Evolutionary conservation across 1,139 yeast genomes (phyloP), one percentile per base, ranked within the genome.

Genomic region (Saccharomycopsis hybrid): DNA sequence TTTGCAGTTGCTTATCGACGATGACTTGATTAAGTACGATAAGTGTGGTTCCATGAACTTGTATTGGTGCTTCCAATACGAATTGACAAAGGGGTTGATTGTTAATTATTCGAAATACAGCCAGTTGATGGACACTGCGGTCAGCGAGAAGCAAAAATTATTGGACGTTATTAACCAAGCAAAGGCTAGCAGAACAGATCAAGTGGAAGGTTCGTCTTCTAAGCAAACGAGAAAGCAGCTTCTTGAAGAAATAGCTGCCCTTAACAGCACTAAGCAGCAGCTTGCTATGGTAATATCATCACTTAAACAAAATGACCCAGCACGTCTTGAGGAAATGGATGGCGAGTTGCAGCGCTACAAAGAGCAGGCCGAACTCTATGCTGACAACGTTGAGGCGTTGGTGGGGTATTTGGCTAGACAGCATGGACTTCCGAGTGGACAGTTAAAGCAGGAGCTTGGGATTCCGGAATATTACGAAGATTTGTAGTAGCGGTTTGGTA

Each of bases 1-100:
- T 4, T 60, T 77, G 8, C 72, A 71, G 47, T 59, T 61, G 11
- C 65, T 77, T 53, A 62, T 76, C 4, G 80, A 76, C 55, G 73
- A 70, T 44, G 77, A 73, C 41, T 58, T 76, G 38, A 67, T 78
- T 5, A 70, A 70, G 43, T 68, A 70, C 41, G 80, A 76, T 54
- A 78, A 77, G 61, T 75, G 81, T 58, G 83, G 83, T 0, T 65
- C 68, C 9, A 69, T 76, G 3, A 76, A 76, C 53, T 65, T 76
- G 18, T 78, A 76, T 58, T 77, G 82, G 80, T 67, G 76, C 44
- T 77, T 76, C 58, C 68, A 68, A 47, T 70, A 71, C 49, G 72
- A 73, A 43, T 62, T 62, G 31, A 59, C 60, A 18, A 60, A 60
- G 46, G 60, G 59, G 28, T 38, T 70, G 43, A 55, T 60, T 31